Evolutionary conservation across 805 yeast species (phyloP).

Genomic region (Zygosaccharomyces gambellarensis): DNA sequence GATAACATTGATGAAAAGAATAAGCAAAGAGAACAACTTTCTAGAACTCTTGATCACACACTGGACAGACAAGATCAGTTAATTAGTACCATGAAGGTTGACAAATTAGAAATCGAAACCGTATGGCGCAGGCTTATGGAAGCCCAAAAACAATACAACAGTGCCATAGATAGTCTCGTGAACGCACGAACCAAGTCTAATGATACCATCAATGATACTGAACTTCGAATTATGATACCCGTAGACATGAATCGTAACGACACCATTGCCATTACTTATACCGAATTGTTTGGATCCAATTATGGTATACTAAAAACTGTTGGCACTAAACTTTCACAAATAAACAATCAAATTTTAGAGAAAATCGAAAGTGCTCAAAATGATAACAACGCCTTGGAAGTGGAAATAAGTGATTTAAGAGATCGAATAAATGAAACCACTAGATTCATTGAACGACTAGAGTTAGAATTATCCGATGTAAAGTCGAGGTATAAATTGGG

Average conservation of each 20-base stretch:
- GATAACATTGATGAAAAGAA: slow-evolving; percentile 60
- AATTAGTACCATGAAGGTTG: slow-evolving; percentile 43
- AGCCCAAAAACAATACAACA: slow-evolving; percentile 53
- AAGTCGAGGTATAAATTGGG: slow-evolving; percentile 54
- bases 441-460: slow-evolving; percentile 52
- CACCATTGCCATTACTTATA: slow-evolving; percentile 11
- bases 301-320: slow-evolving; percentile 25
- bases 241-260: slow-evolving; percentile 14
- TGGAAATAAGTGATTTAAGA: slow-evolving; percentile 49
- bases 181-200: slow-evolving; percentile 19
- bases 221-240: slow-evolving; percentile 39
- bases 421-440: slow-evolving; percentile 54
- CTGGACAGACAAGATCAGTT: slow-evolving; percentile 43
- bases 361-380: slow-evolving; percentile 15
- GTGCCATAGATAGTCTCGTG: slow-evolving; percentile 40
- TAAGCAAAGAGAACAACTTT: slow-evolving; percentile 54
- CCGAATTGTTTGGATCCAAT: slow-evolving; percentile 11
- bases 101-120: slow-evolving; percentile 46
- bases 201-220: slow-evolving; percentile 23
- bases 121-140: slow-evolving; percentile 49
- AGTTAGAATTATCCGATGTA: slow-evolving; percentile 48
- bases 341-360: slow-evolving; percentile 37
- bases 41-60: slow-evolving; percentile 48
- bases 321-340: slow-evolving; percentile 28
- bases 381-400: slow-evolving; percentile 40